These are phyloP conservation scores for Aspergillus transmontanensis DNA, from an alignment of 2,329 filamentous ascomycete genomes.

Conservation along the genomic window DNA sequence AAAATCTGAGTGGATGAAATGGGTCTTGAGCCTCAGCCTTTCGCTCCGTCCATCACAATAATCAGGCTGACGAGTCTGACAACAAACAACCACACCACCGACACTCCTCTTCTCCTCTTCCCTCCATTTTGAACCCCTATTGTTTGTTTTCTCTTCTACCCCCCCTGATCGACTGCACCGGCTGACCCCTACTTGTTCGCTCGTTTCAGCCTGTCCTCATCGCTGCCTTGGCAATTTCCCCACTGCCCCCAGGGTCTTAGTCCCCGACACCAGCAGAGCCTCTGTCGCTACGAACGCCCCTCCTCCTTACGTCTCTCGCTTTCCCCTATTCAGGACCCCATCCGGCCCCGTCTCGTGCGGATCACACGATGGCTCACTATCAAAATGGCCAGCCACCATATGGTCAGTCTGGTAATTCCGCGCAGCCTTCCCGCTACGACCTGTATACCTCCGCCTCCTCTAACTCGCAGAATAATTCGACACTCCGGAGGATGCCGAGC, in stretches of 20 bases:
- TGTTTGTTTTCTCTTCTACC: neutral
- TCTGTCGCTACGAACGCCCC: neutral
- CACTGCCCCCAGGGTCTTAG: neutral
- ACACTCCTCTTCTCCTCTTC: neutral
- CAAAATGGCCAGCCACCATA: constrained; percentile 55
- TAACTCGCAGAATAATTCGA: constrained; percentile 44
- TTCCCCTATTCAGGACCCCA: neutral
- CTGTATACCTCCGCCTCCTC: constrained; percentile 40
- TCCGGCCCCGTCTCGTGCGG: neutral
- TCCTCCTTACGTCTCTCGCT: neutral
- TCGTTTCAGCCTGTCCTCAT: constrained; percentile 1
- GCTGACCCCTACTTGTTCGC: neutral
- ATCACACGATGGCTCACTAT: constrained; percentile 56
- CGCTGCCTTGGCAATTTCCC: constrained; percentile 4
- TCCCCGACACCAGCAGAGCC: neutral
- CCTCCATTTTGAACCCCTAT: neutral
- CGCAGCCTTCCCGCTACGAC: constrained; percentile 42
- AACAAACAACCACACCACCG: neutral
- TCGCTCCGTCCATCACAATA: neutral
- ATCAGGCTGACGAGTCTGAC: constrained; percentile 2
- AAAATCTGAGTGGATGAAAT: neutral
- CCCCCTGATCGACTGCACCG: constrained; percentile 2
- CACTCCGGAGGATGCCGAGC: constrained; percentile 63
- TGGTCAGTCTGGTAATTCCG: constrained; percentile 34
- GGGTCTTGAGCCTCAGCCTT: constrained; percentile 4